Evolutionary conservation across 495 filamentous ascomycete species (phyloP), one percentile per base, ranked within the genome.

Genomic region (Neurospora sp.): DNA sequence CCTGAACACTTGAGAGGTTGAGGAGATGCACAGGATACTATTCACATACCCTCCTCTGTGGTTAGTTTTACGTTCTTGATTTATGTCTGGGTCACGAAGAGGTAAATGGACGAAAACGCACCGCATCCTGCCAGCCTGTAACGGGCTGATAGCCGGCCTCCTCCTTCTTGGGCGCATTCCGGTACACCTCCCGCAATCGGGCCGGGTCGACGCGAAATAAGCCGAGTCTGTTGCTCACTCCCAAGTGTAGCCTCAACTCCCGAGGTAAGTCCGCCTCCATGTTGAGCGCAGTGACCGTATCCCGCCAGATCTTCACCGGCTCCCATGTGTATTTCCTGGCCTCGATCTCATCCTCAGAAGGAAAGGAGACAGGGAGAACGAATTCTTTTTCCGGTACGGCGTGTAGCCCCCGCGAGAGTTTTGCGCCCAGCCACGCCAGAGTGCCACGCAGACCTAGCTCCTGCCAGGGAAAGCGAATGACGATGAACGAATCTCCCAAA

Each of bases 11-110:
- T 54, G 90, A 85, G 11, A 97, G 83, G 74, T 89, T 95, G 41
- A 96, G 81, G 9, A 97, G 80, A 77, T 97, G 93, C 39, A 98
- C 83, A 5, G 95, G 94, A 80, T 96, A 98, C 80, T 92, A 72
- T 14, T 31, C 39, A 38, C 7, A 35, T 35, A 66, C 11, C 20
- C 20, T 20, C 46, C 42, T 4, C 4, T 46, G 42, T 66, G 54
- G 54, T 66, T 18, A 66, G 54, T 66, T 66, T 9, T 31, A 18
- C 2, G 31, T 31, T 62, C 54, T 62, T 7, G 11, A 31, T 37
- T 31, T 35, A 35, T 35, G 35, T 35, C 35, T 35, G 35, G 35
- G 35, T 35, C 16, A 70, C 18, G n/a, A 35, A 35, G 35, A 70
- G 27, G 46, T 5, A 41, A 7, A 31, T 16, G 16, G 31, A 38